phyloP scores from a whole-genome alignment of 2,329 filamentous ascomycete genomes.

The Acephala macrosclerotiorum region DNA sequence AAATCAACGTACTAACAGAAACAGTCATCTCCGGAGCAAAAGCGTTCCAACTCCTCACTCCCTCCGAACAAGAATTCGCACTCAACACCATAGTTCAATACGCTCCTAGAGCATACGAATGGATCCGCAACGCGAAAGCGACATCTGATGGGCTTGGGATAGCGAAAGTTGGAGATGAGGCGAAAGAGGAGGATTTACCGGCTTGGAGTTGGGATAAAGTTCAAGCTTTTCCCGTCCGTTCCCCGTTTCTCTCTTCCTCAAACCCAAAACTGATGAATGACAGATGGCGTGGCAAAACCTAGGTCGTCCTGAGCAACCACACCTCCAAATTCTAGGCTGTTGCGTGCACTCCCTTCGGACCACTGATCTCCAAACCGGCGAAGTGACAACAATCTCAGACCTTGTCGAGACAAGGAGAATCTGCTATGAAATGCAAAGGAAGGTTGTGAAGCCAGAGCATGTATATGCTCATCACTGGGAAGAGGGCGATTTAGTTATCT shows the following conservation, averaged over 20 bases:
- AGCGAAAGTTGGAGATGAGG: slow-evolving; percentile 33
- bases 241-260: neutral
- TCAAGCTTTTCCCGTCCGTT: slow-evolving; percentile 36
- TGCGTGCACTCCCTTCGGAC: slow-evolving; percentile 36
- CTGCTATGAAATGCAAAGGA: slow-evolving; percentile 40
- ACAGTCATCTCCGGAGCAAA: slow-evolving; percentile 40
- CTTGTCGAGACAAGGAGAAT: slow-evolving; percentile 37
- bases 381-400: slow-evolving; percentile 30
- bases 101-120: slow-evolving; percentile 42
- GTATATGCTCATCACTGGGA: slow-evolving; percentile 44
- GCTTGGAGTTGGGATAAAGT: slow-evolving; percentile 36
- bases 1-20: neutral
- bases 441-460: slow-evolving; percentile 39
- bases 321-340: slow-evolving; percentile 40
- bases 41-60: slow-evolving; percentile 38
- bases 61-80: slow-evolving; percentile 39
- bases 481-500: slow-evolving; percentile 44
- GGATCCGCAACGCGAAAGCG: slow-evolving; percentile 43
- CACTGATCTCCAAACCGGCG: slow-evolving; percentile 32
- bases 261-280: neutral
- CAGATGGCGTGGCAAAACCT: slow-evolving; percentile 36
- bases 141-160: slow-evolving; percentile 41
- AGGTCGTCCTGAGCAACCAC: slow-evolving; percentile 22
- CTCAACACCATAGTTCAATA: slow-evolving; percentile 43
- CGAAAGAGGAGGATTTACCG: slow-evolving; percentile 28